Conservation (phyloP, 208 protist genomes). For the Wallacemonas sp. region DNA sequence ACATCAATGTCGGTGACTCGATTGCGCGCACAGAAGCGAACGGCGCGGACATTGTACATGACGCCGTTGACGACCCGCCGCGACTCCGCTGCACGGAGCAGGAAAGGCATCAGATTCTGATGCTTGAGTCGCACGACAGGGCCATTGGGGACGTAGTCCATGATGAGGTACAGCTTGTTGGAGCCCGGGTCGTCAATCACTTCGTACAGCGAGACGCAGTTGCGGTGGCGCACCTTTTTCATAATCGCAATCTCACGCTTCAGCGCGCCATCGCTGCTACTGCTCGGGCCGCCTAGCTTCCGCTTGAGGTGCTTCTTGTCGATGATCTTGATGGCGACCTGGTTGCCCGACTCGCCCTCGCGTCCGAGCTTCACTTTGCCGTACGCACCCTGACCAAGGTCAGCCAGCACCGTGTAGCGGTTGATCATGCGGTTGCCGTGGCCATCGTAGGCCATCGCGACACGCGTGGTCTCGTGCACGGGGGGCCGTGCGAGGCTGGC, state of each 20-base stretch:
- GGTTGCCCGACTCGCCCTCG: constrained; percentile 40
- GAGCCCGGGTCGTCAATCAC: constrained; percentile 94
- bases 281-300: constrained; percentile 33
- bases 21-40: constrained; percentile 45
- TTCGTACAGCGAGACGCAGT: constrained; percentile 94
- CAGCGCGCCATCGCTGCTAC: constrained; percentile 37
- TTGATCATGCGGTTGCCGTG: constrained; percentile 75
- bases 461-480: constrained; percentile 59
- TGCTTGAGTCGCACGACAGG: constrained; percentile 60
- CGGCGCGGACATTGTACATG: constrained; percentile 36
- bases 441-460: constrained; percentile 52
- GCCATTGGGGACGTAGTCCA: constrained; percentile 91
- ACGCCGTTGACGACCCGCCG: constrained; percentile 31
- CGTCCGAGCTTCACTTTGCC: constrained; percentile 73
- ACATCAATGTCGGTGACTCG: constrained; percentile 6
- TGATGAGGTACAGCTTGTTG: constrained; percentile 92
- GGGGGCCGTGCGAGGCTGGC: constrained; percentile 50
- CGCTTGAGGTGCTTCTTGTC: constrained; percentile 69
- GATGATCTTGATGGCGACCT: constrained; percentile 86
- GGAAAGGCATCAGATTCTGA: constrained; percentile 25
- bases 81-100: constrained; percentile 33
- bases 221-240: constrained; percentile 95
- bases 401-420: constrained; percentile 61
- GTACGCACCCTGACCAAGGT: constrained; percentile 61
- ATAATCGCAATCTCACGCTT: constrained; percentile 90